phyloP scores from a whole-genome alignment of 176 grass and related monocot genomes.

The Leersia perrieri region DNA sequence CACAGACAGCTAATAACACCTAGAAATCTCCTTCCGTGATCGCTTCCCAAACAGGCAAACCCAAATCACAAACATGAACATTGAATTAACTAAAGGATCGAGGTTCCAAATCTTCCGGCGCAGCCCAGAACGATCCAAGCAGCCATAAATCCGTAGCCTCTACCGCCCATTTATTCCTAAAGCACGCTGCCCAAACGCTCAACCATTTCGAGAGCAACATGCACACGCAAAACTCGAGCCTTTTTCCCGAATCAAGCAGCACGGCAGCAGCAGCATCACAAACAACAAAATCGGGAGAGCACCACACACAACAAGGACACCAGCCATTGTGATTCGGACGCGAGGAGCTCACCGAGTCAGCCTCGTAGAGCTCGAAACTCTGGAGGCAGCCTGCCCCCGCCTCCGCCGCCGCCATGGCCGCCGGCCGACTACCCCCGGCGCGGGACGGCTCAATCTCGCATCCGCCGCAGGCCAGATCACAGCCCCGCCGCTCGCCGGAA shows the following conservation, averaged over 20 bases:
- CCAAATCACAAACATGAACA: background rate
- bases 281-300: background rate
- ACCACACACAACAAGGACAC: background rate
- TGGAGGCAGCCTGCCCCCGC: slow-evolving; percentile 15
- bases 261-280: background rate
- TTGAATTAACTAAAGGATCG: background rate
- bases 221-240: background rate
- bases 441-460: slow-evolving; percentile 26
- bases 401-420: slow-evolving; percentile 39
- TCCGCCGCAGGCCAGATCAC: slow-evolving; percentile 42
- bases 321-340: slow-evolving; percentile 35
- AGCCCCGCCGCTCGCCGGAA: slow-evolving; percentile 38
- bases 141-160: background rate
- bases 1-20: background rate
- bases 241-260: background rate
- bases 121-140: slow-evolving; percentile 24
- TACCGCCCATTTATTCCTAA: too few relatives aligned
- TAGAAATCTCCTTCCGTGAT: background rate
- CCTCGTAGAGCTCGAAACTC: slow-evolving; percentile 60
- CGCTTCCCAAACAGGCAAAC: background rate
- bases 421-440: slow-evolving; percentile 27
- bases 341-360: slow-evolving; percentile 48
- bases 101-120: background rate
- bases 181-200: background rate
- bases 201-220: background rate